These are phyloP conservation scores for Guadua angustifolia DNA, from an alignment of 176 grass and related monocot genomes.

Conservation along the genomic window DNA sequence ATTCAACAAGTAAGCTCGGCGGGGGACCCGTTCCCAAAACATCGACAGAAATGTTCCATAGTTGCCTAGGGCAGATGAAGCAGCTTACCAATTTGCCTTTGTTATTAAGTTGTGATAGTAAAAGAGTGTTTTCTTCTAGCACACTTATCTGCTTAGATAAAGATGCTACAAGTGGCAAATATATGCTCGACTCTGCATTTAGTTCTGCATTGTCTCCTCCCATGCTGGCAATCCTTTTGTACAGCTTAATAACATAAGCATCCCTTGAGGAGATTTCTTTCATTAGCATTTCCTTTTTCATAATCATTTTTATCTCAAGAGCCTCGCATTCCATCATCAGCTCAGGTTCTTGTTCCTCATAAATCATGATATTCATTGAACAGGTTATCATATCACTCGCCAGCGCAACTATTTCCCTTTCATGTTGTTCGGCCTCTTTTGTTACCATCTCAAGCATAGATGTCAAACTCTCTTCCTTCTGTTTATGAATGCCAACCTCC, in stretches of 20 bases:
- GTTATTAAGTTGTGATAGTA: conserved; percentile 52
- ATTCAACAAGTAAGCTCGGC: too few species aligned
- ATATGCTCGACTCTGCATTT: conserved; percentile 44
- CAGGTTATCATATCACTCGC: conserved; percentile 51
- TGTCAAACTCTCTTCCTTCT: conserved; percentile 49
- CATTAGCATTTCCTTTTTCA: conserved; percentile 56
- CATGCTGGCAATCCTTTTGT: conserved; percentile 45
- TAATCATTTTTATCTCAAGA: conserved; percentile 47
- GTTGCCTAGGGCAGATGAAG: conserved; percentile 20
- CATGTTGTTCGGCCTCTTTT: conserved; percentile 47
- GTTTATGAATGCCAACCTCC: conserved; percentile 48
- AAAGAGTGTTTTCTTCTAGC: conserved; percentile 59
- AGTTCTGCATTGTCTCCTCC: conserved; percentile 58
- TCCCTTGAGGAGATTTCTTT: conserved; percentile 50
- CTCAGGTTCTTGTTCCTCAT: conserved; percentile 60
- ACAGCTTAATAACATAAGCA: conserved; percentile 51
- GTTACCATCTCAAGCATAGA: conserved; percentile 45
- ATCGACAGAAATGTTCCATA: conserved; percentile 21
- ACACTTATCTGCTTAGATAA: conserved; percentile 53
- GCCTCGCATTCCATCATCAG: conserved; percentile 52
- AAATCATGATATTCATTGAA: conserved; percentile 45
- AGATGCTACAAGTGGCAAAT: conserved; percentile 50
- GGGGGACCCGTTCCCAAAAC: too few species aligned
- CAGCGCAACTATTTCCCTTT: conserved; percentile 53
- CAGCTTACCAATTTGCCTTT: conserved; percentile 50